Percentiles rank a stretch among this genome's conserved stretches.
Conservation (phyloP, 768 basidiomycete species). For the Lepiota brunneoincarnata region DNA sequence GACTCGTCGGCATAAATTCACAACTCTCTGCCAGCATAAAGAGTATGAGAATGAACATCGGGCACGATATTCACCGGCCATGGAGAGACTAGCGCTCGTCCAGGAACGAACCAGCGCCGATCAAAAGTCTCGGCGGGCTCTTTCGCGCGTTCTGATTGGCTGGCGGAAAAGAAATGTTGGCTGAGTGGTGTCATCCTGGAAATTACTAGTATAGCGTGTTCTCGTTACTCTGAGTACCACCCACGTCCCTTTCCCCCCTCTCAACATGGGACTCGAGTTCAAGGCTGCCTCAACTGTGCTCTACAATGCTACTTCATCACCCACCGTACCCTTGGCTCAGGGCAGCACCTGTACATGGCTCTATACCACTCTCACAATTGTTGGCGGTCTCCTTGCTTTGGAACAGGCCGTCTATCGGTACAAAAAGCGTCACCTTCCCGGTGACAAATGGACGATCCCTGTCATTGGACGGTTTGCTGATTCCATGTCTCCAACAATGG, state of each 20-base stretch:
- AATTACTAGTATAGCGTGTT: slow-evolving; percentile 10
- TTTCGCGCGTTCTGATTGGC: slow-evolving; percentile 34
- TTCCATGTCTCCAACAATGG: slow-evolving; percentile 87
- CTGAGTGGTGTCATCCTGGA: slow-evolving; percentile 30
- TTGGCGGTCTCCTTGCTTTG: slow-evolving; percentile 73
- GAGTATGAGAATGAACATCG: too few species aligned
- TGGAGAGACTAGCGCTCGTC: too few species aligned
- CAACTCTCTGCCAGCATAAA: too few species aligned
- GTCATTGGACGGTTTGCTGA: slow-evolving; percentile 95
- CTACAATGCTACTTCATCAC: slow-evolving; percentile 45
- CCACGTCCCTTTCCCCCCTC: slow-evolving; percentile 19
- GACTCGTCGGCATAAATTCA: too few species aligned
- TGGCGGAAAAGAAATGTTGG: slow-evolving; percentile 28
- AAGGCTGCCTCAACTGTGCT: slow-evolving; percentile 32
- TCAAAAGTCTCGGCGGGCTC: background rate
- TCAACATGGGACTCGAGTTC: slow-evolving; percentile 30
- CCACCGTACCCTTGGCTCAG: slow-evolving; percentile 37
- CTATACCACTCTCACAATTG: slow-evolving; percentile 65
- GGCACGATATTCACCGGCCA: too few species aligned
- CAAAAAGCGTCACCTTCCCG: slow-evolving; percentile 89
- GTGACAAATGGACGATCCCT: slow-evolving; percentile 92
- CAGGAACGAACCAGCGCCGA: too few species aligned
- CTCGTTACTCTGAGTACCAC: slow-evolving; percentile 1
- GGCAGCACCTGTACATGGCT: slow-evolving; percentile 48
- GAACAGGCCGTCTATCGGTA: slow-evolving; percentile 88